Conservation (phyloP, 2,329 filamentous ascomycete genomes). For the Fusarium sp. region DNA sequence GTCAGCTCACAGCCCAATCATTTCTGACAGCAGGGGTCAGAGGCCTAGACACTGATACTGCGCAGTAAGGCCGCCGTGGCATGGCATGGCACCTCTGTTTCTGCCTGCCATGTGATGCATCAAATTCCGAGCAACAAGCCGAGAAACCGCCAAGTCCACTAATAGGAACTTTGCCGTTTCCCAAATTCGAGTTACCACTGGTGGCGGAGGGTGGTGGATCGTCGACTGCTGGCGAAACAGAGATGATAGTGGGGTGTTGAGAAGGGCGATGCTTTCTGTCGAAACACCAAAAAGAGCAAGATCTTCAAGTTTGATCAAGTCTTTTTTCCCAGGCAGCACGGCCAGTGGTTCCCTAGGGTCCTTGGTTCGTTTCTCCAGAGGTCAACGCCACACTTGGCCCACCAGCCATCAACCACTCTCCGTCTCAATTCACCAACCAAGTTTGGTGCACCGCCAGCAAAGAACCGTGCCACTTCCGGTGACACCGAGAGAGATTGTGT, state of each 20-base stretch:
- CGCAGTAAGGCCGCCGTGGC: constrained; percentile 1
- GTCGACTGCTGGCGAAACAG: neutral
- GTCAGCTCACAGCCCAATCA: neutral
- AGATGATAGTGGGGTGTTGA: neutral
- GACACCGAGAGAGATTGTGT: neutral
- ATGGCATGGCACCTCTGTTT: neutral
- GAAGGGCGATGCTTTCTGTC: neutral
- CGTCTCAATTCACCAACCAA: neutral
- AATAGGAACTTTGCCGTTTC: constrained; percentile 1
- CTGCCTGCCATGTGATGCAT: constrained; percentile 16
- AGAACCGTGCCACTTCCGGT: constrained; percentile 11
- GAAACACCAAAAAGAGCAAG: constrained; percentile 16
- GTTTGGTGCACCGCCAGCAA: neutral
- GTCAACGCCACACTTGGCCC: constrained; percentile 21
- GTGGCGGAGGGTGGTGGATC: constrained; percentile 16
- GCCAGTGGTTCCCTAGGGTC: neutral
- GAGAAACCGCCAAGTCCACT: constrained; percentile 16
- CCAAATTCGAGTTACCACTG: neutral
- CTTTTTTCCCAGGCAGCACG: neutral
- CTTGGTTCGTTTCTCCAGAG: neutral
- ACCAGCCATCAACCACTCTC: constrained; percentile 17
- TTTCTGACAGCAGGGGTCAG: neutral
- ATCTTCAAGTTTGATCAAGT: constrained; percentile 18
- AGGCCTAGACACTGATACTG: neutral
- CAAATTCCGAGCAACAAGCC: constrained; percentile 6